Percentiles rank a stretch among this genome's conserved stretches.
Conservation (phyloP, 371 early-diverging fungal species). For the Chytridium lagenaria region DNA sequence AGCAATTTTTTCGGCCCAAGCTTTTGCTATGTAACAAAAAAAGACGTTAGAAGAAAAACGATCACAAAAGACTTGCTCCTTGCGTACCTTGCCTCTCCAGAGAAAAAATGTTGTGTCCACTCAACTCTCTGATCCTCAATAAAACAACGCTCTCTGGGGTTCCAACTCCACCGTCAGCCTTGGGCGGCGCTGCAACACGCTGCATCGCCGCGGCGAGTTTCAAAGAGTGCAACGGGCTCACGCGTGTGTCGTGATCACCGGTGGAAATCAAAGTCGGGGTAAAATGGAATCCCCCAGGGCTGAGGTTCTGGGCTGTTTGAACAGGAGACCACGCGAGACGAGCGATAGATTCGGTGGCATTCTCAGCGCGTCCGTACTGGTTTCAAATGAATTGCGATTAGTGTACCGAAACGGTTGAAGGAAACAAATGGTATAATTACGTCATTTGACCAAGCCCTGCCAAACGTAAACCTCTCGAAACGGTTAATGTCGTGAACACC, state of each 20-base stretch:
- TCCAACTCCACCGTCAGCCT: no score
- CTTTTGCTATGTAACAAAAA: no score
- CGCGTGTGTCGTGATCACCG: conserved; percentile 39
- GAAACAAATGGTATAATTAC: background rate
- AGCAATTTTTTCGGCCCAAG: no score
- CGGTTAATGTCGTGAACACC: conserved; percentile 35
- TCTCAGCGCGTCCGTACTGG: conserved; percentile 24
- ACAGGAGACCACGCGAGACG: conserved; percentile 31
- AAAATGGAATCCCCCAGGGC: conserved; percentile 7
- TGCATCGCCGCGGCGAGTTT: conserved; percentile 36
- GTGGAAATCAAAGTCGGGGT: conserved; percentile 33
- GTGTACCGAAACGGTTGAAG: background rate
- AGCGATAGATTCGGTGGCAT: conserved; percentile 27
- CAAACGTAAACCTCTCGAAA: conserved; percentile 33
- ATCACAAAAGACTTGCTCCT: no score
- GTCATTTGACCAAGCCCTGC: conserved; percentile 29
- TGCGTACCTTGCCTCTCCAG: no score
- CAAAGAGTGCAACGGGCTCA: conserved; percentile 33
- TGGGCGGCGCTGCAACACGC: background rate
- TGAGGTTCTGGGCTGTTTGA: conserved; percentile 19
- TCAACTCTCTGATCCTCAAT: no score
- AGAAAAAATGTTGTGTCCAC: no score
- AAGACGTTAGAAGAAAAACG: no score
- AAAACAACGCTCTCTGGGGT: no score
- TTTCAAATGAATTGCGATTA: background rate